Base-by-base conservation (phyloP, 2,329 filamentous ascomycete genomes). In the Myriosclerotinia scirpicola region DNA sequence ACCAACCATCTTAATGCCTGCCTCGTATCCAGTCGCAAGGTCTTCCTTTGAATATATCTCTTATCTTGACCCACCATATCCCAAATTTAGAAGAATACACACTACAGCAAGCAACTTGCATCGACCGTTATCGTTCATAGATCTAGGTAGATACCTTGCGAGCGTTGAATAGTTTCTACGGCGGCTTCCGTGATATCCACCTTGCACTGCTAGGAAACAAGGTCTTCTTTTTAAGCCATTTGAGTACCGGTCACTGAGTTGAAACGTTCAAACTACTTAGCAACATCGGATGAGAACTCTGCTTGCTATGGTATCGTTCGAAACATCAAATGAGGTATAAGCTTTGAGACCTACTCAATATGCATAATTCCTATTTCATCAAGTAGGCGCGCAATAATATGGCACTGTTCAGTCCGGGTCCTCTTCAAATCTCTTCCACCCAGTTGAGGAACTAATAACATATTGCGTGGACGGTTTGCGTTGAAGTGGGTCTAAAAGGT, bases 121-220 rank as follows among this genome's bases (percentile, higher is more conserved):
- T 59, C 17, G 22, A 46, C 17, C 12, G 26, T 17, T 20, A 14
- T 46, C 26, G 20, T 26, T 36, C 14, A 38, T 12, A 55, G 52
- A 20, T 17, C 17, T 17, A 56, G 38, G 52, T 15, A 46, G 7
- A n/a, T n/a, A 17, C n/a, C 20, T 46, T 46, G 52, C 11, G 52
- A 30, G 42, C 34, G 17, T 46, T 46, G 46, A 38, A 64, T 22
- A 22, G 0, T 11, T 22, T 36, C 2, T 6, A 55, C 40, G 36
- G 48, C 12, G 36, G 52, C 50, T 56, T 64, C 52, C 52, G 26
- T 36, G 1, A 46, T 44, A 64, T 26, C 61, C 61, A 55, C 38
- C 22, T 42, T 56, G 20, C 8, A 36, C 2, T 22, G 12, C 8
- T 5, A 26, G n/a, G 38, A 20, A 36, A 40, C 38, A 63, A 44